Evolutionary conservation across 1,139 yeast genomes (phyloP), one percentile per base, ranked within the genome.

Genomic region (Ogataea hybrid): DNA sequence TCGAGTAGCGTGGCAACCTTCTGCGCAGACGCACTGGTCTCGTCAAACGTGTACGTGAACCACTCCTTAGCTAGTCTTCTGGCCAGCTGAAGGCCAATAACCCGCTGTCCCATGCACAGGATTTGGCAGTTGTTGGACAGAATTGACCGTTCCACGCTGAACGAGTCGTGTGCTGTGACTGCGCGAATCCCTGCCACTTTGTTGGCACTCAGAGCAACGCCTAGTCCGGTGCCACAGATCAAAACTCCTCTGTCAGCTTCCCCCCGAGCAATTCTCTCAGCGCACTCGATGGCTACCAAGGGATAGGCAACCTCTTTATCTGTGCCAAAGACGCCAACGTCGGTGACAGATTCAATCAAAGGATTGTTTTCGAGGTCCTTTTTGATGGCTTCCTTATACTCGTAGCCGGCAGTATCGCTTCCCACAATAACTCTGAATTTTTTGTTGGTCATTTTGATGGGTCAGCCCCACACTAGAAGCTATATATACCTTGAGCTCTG

Each of bases 151-250:
- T 71, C 76, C 21, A 71, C 75, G 34, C 70, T 63, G 54, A 70
- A 71, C 11, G 71, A 64, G 51, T 71, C 76, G 47, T 71, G 75
- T 2, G 75, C 76, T 16, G 76, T 71, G n/a, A 68, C 75, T 1
- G 76, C 76, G 36, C 76, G 57, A 38, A 71, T 67, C 6, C 75
- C 75, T 2, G 61, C 54, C 17, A 71, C 75, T 49, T 71, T 71
- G 57, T 71, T 71, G 18, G 76, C 76, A 33, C 70, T 58, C 37
- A 71, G 65, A 14, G 74, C 74, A 21, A 71, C 75, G 0, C 76
- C 76, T 35, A 71, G 59, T 1, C 76, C 76, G 10, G 76, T 71
- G 11, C 75, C 76, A 55, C 76, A 71, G 46, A 71, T 64, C 32
- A 71, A 56, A 30, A 71, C 62, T 10, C 69, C 76, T 18, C 76